Conservation (phyloP, 1,139 yeast species). For the Ogataea hybrid region DNA sequence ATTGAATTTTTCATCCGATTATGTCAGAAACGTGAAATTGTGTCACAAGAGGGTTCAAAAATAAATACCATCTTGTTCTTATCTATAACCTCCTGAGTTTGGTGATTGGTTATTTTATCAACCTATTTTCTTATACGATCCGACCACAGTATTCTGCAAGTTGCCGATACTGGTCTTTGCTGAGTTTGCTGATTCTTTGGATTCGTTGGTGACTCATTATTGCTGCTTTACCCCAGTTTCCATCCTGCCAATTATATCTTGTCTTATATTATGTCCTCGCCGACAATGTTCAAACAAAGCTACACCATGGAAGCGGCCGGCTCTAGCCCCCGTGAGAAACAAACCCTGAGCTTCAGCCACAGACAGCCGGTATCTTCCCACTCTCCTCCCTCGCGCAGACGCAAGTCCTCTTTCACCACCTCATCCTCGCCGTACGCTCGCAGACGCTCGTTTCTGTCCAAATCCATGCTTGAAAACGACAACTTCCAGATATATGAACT, state of each 20-base stretch:
- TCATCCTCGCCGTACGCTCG: constrained; percentile 56
- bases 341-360: not conserved
- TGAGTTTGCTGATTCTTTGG: not conserved
- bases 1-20: constrained; percentile 15
- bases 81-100: not conserved
- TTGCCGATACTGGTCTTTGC: not conserved
- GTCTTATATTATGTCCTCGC: constrained; percentile 17
- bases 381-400: constrained; percentile 13
- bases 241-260: no score
- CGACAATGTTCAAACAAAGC: constrained; percentile 11
- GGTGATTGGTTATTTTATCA: not conserved
- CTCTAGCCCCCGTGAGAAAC: not conserved
- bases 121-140: not conserved
- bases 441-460: constrained; percentile 58
- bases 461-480: constrained; percentile 61
- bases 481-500: constrained; percentile 57
- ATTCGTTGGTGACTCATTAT: not conserved
- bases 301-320: constrained; percentile 1
- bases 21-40: constrained; percentile 3
- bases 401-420: constrained; percentile 44
- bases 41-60: not conserved
- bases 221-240: constrained; percentile 1
- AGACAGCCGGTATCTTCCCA: constrained; percentile 1
- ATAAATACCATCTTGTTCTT: constrained; percentile 3
- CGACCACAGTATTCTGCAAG: no score